Evolutionary conservation across 176 grass and related monocot genomes (phyloP).

Genomic region (Rhipidocladum racemiflorum): DNA sequence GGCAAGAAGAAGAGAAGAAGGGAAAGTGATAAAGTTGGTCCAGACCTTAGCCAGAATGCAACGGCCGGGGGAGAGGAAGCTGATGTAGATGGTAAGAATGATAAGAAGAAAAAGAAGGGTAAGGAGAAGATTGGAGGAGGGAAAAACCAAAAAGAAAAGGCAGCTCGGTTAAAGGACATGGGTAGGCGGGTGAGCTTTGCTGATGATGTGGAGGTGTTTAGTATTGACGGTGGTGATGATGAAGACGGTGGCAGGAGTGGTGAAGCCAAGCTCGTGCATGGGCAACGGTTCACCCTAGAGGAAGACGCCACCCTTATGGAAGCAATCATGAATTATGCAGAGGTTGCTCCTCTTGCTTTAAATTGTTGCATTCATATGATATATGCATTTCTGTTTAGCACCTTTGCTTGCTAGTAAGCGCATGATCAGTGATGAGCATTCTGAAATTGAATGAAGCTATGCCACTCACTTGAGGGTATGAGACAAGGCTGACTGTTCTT

Average conservation of each 20-base stretch:
- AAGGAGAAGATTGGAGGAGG: constrained; percentile 30
- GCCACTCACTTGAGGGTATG: background rate
- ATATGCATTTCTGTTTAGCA: background rate
- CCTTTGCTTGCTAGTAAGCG: background rate
- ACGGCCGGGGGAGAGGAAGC: background rate
- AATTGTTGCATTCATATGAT: background rate
- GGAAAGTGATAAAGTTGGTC: background rate
- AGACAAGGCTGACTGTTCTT: background rate
- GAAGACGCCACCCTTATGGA: constrained; percentile 56
- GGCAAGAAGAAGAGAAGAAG: constrained; percentile 36
- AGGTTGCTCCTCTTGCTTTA: constrained; percentile 45
- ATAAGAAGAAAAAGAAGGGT: constrained; percentile 32
- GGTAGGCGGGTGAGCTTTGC: constrained; percentile 59
- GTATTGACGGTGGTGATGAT: constrained; percentile 4
- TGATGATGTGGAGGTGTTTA: constrained; percentile 56
- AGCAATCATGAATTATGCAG: constrained; percentile 44
- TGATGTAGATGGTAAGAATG: constrained; percentile 4
- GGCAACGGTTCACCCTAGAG: constrained; percentile 51
- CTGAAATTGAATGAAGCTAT: constrained; percentile 4
- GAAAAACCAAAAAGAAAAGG: constrained; percentile 40
- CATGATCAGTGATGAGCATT: background rate
- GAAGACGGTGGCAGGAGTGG: background rate
- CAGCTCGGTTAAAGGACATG: constrained; percentile 23
- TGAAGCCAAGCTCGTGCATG: constrained; percentile 42
- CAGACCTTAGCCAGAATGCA: background rate